Base-by-base conservation (phyloP, 2,329 filamentous ascomycete species). In the Talaromyces rugulosus region DNA sequence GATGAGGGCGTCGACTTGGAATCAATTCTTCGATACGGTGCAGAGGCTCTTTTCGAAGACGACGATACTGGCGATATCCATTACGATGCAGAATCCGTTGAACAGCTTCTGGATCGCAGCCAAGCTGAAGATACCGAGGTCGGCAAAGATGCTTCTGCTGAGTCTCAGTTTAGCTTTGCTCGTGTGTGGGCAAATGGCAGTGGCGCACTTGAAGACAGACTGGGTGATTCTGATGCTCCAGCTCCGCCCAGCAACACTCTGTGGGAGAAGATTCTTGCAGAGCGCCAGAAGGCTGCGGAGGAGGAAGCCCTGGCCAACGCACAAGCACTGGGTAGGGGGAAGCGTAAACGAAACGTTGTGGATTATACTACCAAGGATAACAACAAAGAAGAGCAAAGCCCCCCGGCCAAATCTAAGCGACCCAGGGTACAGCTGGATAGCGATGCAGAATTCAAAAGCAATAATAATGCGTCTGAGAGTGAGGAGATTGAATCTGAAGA, bases 131-230 rank as follows among this genome's bases (percentile, higher is more conserved):
- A 90, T 66, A 90, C 88, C 0, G 82, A 83, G 60, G 80, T 83
- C 1, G 84, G 85, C 9, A 83, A 87, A 2, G 87, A 92, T 56
- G 81, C 83, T 54, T 84, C 85, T 0, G 86, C 87, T 0, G 90
- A 96, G 71, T 89, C 87, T 0, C 89, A 93, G 61, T 99, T 97
- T 74, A 91, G 90, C 4, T 91, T 95, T 75, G 94, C 94, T 44
- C 86, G 91, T 52, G 89, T 99, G 1, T 99, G 95, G 95, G 89
- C 89, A 4, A 96, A 96, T 69, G 89, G 96, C 40, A 85, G 87
- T 66, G 86, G 84, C 7, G 80, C 81, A 0, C 80, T 96, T 5
- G 83, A 88, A 56, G 88, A 89, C 18, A 82, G 85, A 28, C 72
- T 90, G 27, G 81, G 85, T 52, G 80, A 82, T 47, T 66, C 70